These are phyloP conservation scores for Arabis hirsuta DNA, from an alignment of 345 rosid species.

Conservation along the genomic window DNA sequence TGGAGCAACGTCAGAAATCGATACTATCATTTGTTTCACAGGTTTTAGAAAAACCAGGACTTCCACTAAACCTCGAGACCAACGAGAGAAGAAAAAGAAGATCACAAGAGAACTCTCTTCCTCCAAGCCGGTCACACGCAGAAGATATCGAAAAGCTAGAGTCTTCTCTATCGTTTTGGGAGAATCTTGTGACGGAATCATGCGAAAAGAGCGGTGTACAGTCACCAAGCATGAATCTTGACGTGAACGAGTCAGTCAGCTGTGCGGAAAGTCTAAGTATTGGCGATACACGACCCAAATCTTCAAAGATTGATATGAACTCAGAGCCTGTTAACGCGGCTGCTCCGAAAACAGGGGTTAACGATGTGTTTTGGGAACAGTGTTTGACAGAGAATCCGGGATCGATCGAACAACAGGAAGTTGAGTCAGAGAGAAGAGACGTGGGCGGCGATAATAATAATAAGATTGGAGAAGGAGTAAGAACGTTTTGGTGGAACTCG, in stretches of 20 bases:
- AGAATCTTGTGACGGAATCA: constrained; percentile 54
- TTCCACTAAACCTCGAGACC: constrained; percentile 55
- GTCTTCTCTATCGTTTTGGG: constrained; percentile 74
- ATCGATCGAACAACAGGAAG: constrained; percentile 68
- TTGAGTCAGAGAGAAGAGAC: constrained; percentile 77
- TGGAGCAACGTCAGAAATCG: constrained; percentile 63
- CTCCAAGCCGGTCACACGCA: constrained; percentile 37
- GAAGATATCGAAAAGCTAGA: constrained; percentile 59
- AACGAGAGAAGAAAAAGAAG: constrained; percentile 74
- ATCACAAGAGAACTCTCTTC: constrained; percentile 47
- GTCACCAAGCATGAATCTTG: constrained; percentile 46
- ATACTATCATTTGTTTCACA: constrained; percentile 58
- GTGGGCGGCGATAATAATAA: constrained; percentile 44
- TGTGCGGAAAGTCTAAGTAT: constrained; percentile 64
- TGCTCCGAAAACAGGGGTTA: constrained; percentile 63
- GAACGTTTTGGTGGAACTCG: constrained; percentile 71
- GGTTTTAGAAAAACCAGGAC: constrained; percentile 69
- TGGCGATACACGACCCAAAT: constrained; percentile 52
- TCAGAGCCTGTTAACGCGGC: constrained; percentile 59
- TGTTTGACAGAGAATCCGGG: constrained; percentile 97
- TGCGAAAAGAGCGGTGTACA: constrained; percentile 38
- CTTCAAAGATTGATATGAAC: constrained; percentile 88
- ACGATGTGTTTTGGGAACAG: constrained; percentile 95
- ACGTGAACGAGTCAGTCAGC: constrained; percentile 69
- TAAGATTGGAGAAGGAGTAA: constrained; percentile 46